Base-by-base conservation (phyloP, 2,329 filamentous ascomycete species). In the Chaetomium olivaceum region DNA sequence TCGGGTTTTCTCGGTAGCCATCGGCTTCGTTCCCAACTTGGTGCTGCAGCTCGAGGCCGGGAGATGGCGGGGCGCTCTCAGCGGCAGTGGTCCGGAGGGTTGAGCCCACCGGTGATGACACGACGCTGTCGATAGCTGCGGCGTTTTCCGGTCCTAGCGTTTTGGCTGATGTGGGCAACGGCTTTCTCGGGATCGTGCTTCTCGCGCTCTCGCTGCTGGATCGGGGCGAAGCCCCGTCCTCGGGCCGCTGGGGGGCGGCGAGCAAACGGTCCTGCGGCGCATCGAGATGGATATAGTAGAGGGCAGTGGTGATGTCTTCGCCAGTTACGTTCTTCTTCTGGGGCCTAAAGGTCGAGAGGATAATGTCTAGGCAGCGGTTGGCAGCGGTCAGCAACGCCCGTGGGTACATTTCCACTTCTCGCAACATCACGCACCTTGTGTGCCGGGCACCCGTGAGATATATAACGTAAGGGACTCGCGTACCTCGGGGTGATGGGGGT, bases 381-480 rank as follows among this genome's bases (percentile, higher is more conserved):
- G 21, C 51, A 46, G 39, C 25, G 29, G 50, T 73, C 66, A 69
- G 70, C 60, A 70, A 62, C 48, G 0, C 21, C n/a, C 12, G 6
- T 9, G 9, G 7, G 29, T 23, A 16, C 3, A 11, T 4, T 12
- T 21, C 4, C 33, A 36, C 19, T 23, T 6, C 16, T 39, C n/a
- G 16, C 58, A 69, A 61, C 46, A 1, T 39, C 27, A 76, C 80
- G 70, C 81, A 93, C 92, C 92, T 88, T 89, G 87, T 69, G 91
- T 96, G 25, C 94, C 94, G 1, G 95, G 95, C 0, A 99, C 94
- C 70, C 94, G 84, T 43, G 94, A 92, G 70, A 99, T 96, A 78
- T 99, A 99, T 50, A 99, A 85, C 2, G 89, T 88, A 59, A 98
- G 78, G 4, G 92, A 88, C 58, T 92, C 87, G 68, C 89, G 85